Evolutionary conservation across 169 alveolate species (phyloP).

Genomic region (Miamiensis avidus): DNA sequence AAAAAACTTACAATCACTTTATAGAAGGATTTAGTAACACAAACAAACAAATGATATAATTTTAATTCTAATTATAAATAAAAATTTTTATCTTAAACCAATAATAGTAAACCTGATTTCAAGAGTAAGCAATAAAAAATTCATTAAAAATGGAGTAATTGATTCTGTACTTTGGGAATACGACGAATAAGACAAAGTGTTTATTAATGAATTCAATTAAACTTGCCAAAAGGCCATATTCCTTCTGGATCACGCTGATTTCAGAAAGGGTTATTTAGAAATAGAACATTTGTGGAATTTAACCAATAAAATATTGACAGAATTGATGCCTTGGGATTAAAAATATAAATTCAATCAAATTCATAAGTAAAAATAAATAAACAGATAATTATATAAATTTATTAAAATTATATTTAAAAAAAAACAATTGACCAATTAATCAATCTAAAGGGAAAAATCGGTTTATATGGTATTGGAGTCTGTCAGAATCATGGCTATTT

Average conservation of each 20-base stretch:
- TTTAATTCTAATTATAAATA: not conserved
- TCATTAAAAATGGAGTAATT: conserved; percentile 28
- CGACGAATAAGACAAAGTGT: conserved; percentile 6
- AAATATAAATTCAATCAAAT: not conserved
- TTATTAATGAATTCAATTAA: not conserved
- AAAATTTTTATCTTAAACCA: not conserved
- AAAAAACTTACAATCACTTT: conserved; percentile 36
- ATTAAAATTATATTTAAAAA: too few species aligned
- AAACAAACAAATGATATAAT: not conserved
- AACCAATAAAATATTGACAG: conserved; percentile 29
- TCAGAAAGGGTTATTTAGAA: conserved; percentile 23
- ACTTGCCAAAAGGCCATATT: not conserved
- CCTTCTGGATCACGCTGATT: conserved; percentile 13
- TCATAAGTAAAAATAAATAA: not conserved
- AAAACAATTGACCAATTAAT: too few species aligned
- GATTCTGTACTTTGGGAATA: not conserved
- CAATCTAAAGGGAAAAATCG: not conserved
- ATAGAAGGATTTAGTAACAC: conserved; percentile 44
- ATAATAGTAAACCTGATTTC: conserved; percentile 17
- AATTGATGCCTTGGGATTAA: conserved; percentile 38
- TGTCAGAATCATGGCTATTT: not conserved
- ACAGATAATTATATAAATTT: too few species aligned
- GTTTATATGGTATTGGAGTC: not conserved
- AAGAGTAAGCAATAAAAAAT: not conserved
- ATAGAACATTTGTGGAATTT: conserved; percentile 30